These are phyloP conservation scores for Neurospora terricola DNA, from an alignment of 495 filamentous ascomycete genomes.

Conservation along the genomic window DNA sequence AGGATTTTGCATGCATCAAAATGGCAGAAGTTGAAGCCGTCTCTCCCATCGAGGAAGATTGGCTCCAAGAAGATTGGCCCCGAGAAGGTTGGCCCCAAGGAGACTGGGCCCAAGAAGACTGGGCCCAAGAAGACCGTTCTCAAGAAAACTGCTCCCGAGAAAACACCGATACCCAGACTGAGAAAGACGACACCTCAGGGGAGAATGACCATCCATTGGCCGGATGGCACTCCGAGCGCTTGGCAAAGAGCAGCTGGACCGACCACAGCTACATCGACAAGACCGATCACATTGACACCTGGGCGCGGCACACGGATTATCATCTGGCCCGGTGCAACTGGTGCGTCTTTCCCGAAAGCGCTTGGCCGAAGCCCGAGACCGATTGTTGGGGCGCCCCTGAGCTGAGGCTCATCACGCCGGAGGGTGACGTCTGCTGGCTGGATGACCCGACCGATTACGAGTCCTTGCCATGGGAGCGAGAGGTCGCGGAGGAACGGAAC, in stretches of 20 bases:
- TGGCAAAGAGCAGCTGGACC: not conserved
- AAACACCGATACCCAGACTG: too few relatives aligned
- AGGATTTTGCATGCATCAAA: not conserved
- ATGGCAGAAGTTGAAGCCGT: not conserved
- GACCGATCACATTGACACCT: not conserved
- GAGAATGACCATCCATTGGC: not conserved
- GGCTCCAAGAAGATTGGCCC: not conserved
- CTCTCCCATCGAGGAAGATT: not conserved
- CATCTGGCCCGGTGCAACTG: not conserved
- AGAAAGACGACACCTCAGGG: not conserved
- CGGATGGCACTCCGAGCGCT: not conserved
- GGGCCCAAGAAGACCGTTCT: not conserved
- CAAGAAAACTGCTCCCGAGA: not conserved
- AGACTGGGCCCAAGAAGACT: not conserved
- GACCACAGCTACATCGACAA: not conserved
- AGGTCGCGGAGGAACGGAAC: not conserved
- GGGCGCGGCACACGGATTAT: not conserved
- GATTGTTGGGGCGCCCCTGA: not conserved
- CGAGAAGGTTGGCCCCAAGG: not conserved
- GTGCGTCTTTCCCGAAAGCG: not conserved
- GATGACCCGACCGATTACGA: not conserved
- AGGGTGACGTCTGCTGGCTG: not conserved
- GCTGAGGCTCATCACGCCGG: not conserved
- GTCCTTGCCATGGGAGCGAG: not conserved
- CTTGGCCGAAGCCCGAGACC: not conserved